Evolutionary conservation across 2,329 filamentous ascomycete species (phyloP), one percentile per base, ranked within the genome.

Genomic region (Diplodia scrobiculata): DNA sequence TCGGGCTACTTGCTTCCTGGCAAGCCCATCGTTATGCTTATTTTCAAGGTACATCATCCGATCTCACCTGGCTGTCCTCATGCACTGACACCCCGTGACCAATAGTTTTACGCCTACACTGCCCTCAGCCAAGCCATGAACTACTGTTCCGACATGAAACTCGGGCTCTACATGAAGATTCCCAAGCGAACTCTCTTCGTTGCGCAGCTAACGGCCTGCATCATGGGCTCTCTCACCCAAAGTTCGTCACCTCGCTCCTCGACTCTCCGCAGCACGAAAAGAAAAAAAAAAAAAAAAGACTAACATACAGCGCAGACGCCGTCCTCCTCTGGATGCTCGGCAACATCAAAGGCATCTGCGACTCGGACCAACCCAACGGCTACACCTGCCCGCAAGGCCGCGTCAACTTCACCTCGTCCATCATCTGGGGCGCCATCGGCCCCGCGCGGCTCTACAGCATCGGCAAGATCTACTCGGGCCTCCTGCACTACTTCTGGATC

Each of bases 401-500:
- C 11, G 86, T 88, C 47, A 89, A 89, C 73, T 89, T 88, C 71
- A 84, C 85, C 6, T 86, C 87, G 0, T 88, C 85, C 0, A 84
- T 90, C 34, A 89, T 89, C 69, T 90, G 87, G 87, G 87, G 87
- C 17, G 82, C 88, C 48, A 84, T 89, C 66, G 87, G 87, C 1
- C 87, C 83, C 0, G 74, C 75, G 1, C 77, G 82, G 14, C 75
- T 84, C 1, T 84, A 82, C 72, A 80, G 77, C 5, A 73, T 73
- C 14, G 82, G 82, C 5, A 74, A 76, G 58, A 82, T 83, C 50
- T 84, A 84, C 70, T 79, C 77, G 2, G 71, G 75, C 0, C 72
- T 84, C 25, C 71, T 84, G 19, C 81, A 83, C 68, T 83, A 84
- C 70, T 84, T 84, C 74, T 83, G 81, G 79, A 80, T 84, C 25